Evolutionary conservation across 2,329 filamentous ascomycete genomes (phyloP).

Genomic region (Verticillium albo-atrum): DNA sequence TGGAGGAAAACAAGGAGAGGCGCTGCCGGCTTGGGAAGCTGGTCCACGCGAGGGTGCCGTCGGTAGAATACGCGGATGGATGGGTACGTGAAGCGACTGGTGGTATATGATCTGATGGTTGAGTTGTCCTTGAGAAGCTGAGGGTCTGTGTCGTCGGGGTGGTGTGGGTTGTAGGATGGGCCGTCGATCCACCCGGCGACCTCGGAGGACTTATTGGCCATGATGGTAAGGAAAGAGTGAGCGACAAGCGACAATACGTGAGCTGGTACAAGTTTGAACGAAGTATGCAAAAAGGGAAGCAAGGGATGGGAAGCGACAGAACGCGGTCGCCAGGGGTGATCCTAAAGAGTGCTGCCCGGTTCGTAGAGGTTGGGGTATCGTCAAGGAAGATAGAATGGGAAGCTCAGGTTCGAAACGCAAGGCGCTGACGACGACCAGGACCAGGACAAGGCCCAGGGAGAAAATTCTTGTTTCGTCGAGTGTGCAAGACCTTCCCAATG

Average conservation of each 20-base stretch:
- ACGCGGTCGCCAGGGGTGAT: neutral
- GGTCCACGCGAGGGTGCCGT: constrained; percentile 74
- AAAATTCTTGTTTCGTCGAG: neutral
- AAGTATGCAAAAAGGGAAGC: neutral
- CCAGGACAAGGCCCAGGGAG: neutral
- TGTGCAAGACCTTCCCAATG: neutral
- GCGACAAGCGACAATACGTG: neutral
- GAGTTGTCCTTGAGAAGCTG: constrained; percentile 77
- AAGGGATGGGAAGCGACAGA: neutral
- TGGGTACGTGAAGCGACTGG: constrained; percentile 65
- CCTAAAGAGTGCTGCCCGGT: neutral
- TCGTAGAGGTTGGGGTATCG: neutral
- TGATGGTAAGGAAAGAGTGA: neutral
- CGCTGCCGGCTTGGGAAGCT: constrained; percentile 68
- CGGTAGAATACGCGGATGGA: constrained; percentile 79
- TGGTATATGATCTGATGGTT: constrained; percentile 66
- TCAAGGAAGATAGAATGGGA: neutral
- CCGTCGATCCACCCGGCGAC: constrained; percentile 5
- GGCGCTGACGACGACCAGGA: neutral
- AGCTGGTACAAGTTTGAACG: neutral
- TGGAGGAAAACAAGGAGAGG: constrained; percentile 90
- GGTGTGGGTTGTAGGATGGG: constrained; percentile 11
- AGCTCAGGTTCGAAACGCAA: no score
- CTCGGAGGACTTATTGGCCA: constrained; percentile 7
- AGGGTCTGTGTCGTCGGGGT: constrained; percentile 61